Conservation (phyloP, 176 grass and related monocot genomes). For the Echinochloa phyllopogon region DNA sequence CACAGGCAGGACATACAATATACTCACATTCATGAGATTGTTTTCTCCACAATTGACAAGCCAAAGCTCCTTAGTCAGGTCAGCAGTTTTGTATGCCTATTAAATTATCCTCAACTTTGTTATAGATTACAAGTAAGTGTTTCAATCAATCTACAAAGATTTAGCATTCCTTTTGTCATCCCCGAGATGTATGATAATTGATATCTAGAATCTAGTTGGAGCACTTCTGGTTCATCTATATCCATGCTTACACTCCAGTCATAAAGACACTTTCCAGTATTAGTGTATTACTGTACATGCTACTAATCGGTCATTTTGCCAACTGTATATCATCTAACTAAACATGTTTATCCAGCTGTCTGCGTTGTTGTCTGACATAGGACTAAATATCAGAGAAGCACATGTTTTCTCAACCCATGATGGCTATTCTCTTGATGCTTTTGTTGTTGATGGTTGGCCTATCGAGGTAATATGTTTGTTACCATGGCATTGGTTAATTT, state of each 20-base stretch:
- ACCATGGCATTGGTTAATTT: constrained; percentile 39
- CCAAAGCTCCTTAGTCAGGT: constrained; percentile 99
- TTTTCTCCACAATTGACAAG: constrained; percentile 93
- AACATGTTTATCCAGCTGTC: constrained; percentile 74
- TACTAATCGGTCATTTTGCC: constrained; percentile 37
- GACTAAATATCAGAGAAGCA: constrained; percentile 96
- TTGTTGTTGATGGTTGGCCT: constrained; percentile 97
- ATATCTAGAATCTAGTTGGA: constrained; percentile 28
- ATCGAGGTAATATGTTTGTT: constrained; percentile 68
- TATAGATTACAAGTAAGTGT: constrained; percentile 32
- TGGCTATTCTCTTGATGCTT: constrained; percentile 94
- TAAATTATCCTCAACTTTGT: constrained; percentile 5
- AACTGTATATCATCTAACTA: constrained; percentile 44
- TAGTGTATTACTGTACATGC: not conserved
- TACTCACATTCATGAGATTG: constrained; percentile 84
- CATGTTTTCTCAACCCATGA: constrained; percentile 95
- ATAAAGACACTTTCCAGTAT: constrained; percentile 26
- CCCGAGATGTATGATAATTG: constrained; percentile 15
- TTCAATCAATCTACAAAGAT: constrained; percentile 25
- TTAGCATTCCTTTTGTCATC: constrained; percentile 19
- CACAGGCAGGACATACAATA: constrained; percentile 74
- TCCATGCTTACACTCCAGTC: constrained; percentile 21
- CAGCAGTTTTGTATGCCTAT: constrained; percentile 35
- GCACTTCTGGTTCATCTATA: constrained; percentile 32
- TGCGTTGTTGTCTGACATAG: constrained; percentile 93